phyloP scores from a whole-genome alignment of 768 basidiomycete species.

The Amanita brunnescens region DNA sequence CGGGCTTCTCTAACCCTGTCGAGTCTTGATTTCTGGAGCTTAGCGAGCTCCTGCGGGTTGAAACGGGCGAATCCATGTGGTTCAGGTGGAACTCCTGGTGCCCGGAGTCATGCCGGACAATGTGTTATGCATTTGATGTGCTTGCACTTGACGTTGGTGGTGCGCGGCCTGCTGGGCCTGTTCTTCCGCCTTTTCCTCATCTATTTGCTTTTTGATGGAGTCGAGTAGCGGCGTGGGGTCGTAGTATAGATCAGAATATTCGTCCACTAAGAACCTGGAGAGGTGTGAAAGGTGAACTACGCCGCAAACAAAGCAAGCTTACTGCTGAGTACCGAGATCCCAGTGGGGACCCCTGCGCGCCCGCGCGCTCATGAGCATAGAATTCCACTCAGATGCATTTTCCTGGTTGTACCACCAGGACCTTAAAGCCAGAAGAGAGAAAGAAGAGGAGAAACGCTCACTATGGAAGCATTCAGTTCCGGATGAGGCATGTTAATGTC shows the following conservation, averaged over 20 bases:
- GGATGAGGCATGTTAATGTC: conserved; percentile 57
- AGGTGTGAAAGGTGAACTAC: background rate
- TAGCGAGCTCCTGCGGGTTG: no score
- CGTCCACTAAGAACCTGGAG: conserved; percentile 66
- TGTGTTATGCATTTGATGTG: conserved; percentile 17
- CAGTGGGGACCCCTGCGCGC: conserved; percentile 81
- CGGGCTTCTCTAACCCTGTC: no score
- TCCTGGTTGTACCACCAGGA: conserved; percentile 31
- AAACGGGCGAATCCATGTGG: no score
- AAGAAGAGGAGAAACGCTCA: conserved; percentile 26
- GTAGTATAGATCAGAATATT: conserved; percentile 64
- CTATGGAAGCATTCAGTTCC: conserved; percentile 60
- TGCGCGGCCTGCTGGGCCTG: conserved; percentile 23
- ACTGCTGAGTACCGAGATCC: conserved; percentile 86
- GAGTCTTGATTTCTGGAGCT: no score
- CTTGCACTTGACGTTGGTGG: conserved; percentile 19
- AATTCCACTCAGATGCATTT: conserved; percentile 83
- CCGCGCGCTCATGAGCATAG: conserved; percentile 64
- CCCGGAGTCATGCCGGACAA: conserved; percentile 23
- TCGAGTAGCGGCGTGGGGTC: conserved; percentile 55
- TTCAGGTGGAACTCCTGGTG: conserved; percentile 23
- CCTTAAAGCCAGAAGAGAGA: background rate
- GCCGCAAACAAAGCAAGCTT: conserved; percentile 20
- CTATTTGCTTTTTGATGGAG: conserved; percentile 37
- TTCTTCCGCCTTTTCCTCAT: conserved; percentile 33